Conservation (phyloP, 2,329 filamentous ascomycete species). For the Aureobasidium lini region DNA sequence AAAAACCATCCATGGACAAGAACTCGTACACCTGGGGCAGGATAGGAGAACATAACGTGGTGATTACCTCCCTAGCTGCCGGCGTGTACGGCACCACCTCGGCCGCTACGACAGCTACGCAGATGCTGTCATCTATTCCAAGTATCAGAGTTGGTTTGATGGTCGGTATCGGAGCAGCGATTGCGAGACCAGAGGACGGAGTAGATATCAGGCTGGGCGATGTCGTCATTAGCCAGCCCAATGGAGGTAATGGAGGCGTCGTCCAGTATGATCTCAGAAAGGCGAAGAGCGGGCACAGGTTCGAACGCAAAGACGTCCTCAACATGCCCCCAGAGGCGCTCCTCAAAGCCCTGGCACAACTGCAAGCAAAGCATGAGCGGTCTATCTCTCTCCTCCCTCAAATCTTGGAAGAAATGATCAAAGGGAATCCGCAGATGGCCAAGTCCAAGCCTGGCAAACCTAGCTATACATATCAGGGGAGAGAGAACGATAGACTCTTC, state of each 20-base stretch:
- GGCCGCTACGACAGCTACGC: slow-evolving; percentile 19
- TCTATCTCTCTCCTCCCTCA: neutral
- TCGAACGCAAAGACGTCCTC: slow-evolving; percentile 4
- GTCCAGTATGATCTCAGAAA: slow-evolving; percentile 22
- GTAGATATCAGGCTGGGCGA: slow-evolving; percentile 26
- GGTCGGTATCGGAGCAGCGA: too few species aligned
- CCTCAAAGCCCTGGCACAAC: neutral
- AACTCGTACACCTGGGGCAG: slow-evolving; percentile 26
- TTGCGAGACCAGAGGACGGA: too few species aligned
- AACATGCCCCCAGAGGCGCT: neutral
- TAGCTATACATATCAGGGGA: neutral
- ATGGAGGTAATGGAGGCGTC: slow-evolving; percentile 18
- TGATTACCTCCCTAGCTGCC: slow-evolving; percentile 23
- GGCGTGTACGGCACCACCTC: slow-evolving; percentile 19
- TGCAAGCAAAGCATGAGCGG: neutral
- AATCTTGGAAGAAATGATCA: neutral
- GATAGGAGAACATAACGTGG: slow-evolving; percentile 28
- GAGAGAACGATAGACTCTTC: neutral
- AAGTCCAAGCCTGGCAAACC: neutral
- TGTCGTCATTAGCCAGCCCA: slow-evolving; percentile 22
- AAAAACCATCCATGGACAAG: slow-evolving; percentile 8
- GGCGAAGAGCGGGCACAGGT: neutral
- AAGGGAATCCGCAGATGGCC: neutral
- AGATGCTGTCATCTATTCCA: slow-evolving; percentile 17
- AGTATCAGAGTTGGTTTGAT: too few species aligned